Percentiles rank a stretch among this genome's conserved stretches.
Evolutionary conservation across 306 rosid species (phyloP).

Genomic region (Betula pendula): DNA sequence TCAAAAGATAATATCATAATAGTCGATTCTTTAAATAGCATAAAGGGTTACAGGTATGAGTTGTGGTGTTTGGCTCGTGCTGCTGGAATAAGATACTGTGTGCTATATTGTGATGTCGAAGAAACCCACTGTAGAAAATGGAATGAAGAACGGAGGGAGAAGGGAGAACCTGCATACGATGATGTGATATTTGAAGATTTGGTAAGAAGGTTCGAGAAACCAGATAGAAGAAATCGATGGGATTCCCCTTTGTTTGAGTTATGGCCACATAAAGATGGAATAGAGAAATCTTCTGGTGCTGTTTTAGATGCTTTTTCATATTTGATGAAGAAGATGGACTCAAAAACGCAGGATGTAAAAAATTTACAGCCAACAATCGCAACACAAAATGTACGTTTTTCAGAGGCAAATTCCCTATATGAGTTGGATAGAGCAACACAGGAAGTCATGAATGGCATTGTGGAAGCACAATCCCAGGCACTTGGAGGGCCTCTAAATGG

Average conservation of each 20-base stretch:
- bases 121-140: conserved; percentile 67
- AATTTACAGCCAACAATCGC: conserved; percentile 91
- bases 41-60: conserved; percentile 92
- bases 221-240: conserved; percentile 87
- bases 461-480: conserved; percentile 84
- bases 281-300: conserved; percentile 57
- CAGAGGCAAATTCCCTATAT: conserved; percentile 78
- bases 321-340: conserved; percentile 71
- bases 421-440: conserved; percentile 91
- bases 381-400: conserved; percentile 63
- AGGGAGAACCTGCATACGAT: conserved; percentile 57
- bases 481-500: conserved; percentile 82
- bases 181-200: conserved; percentile 79
- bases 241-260: conserved; percentile 90
- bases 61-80: conserved; percentile 98
- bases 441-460: conserved; percentile 71
- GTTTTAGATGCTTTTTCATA: conserved; percentile 58
- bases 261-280: conserved; percentile 67
- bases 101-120: conserved; percentile 72
- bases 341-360: conserved; percentile 80
- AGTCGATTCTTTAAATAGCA: conserved; percentile 83
- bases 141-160: conserved; percentile 76
- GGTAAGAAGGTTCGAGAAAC: conserved; percentile 82
- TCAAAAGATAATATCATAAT: conserved; percentile 69
- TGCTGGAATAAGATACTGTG: conserved; percentile 81